Conservation (phyloP, 106 monocot species). For the Hemerocallis citrina region DNA sequence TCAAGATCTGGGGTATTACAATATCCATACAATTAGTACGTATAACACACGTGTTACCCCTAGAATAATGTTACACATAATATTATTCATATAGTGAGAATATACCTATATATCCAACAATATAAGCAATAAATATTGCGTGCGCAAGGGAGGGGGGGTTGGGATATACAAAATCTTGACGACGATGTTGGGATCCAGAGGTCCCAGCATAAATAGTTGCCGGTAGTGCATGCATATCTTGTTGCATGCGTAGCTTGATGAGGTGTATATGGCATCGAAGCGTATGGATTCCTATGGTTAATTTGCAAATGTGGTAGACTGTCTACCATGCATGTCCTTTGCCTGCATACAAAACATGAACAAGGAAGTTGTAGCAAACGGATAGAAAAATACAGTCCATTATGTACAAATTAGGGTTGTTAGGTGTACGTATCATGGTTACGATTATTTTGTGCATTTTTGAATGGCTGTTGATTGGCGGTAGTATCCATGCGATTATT, state of each 20-base stretch:
- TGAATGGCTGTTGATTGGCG: conserved; percentile 12
- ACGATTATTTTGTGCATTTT: conserved; percentile 26
- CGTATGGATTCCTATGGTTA: conserved; percentile 9
- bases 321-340: conserved; percentile 1
- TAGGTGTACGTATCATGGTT: too few relatives aligned
- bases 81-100: too few relatives aligned
- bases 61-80: too few relatives aligned
- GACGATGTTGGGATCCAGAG: conserved; percentile 13
- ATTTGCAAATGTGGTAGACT: conserved; percentile 4
- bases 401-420: neutral
- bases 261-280: neutral
- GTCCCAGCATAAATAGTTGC: conserved; percentile 19
- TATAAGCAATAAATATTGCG: too few relatives aligned
- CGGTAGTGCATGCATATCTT: too few relatives aligned
- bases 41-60: too few relatives aligned
- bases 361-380: neutral
- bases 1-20: too few relatives aligned
- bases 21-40: too few relatives aligned
- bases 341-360: conserved; percentile 9
- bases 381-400: neutral
- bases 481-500: conserved; percentile 9
- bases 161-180: conserved; percentile 32
- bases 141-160: too few relatives aligned
- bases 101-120: too few relatives aligned
- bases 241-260: conserved; percentile 9